Percentiles rank a stretch among this genome's conserved stretches.
Evolutionary conservation across 148 eudicot genomes (phyloP).

Genomic region (Dianthus caryophyllus): DNA sequence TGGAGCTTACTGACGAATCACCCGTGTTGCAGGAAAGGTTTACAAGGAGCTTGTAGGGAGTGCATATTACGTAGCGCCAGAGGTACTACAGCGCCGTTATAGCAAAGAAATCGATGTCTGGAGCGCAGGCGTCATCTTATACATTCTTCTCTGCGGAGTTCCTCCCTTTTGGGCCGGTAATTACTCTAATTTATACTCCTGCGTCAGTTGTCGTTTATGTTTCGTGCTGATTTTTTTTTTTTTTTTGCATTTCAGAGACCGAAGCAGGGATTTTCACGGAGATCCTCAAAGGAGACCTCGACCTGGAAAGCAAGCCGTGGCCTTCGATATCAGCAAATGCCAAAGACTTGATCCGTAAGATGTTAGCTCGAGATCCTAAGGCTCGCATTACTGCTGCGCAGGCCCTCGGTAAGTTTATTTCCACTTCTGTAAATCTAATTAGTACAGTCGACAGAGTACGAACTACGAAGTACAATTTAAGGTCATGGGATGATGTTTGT

Average conservation of each 20-base stretch:
- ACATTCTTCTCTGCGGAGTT: slow-evolving; percentile 78
- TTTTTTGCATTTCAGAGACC: slow-evolving; percentile 44
- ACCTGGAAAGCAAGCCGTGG: slow-evolving; percentile 46
- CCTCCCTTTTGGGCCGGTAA: slow-evolving; percentile 94
- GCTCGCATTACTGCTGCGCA: slow-evolving; percentile 65
- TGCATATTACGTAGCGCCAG: slow-evolving; percentile 89
- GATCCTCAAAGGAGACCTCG: slow-evolving; percentile 26
- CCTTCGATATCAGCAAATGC: slow-evolving; percentile 74
- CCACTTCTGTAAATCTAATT: not conserved
- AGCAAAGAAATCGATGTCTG: slow-evolving; percentile 93
- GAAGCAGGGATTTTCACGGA: slow-evolving; percentile 68
- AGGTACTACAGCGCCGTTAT: slow-evolving; percentile 56
- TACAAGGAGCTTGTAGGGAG: slow-evolving; percentile 70
- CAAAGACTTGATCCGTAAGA: slow-evolving; percentile 64
- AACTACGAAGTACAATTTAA: not conserved
- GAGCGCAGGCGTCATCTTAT: slow-evolving; percentile 91
- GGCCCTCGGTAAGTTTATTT: slow-evolving; percentile 74
- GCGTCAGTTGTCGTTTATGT: not conserved
- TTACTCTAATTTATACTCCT: not conserved
- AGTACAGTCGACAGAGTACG: too few relatives aligned
- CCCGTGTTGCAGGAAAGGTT: slow-evolving; percentile 43
- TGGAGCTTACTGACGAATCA: not conserved
- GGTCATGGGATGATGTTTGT: slow-evolving; percentile 9
- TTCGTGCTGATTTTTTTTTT: not conserved
- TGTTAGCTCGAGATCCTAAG: slow-evolving; percentile 63